phyloP scores from a whole-genome alignment of 2,329 filamentous ascomycete genomes.

The Mariannaea elegans region DNA sequence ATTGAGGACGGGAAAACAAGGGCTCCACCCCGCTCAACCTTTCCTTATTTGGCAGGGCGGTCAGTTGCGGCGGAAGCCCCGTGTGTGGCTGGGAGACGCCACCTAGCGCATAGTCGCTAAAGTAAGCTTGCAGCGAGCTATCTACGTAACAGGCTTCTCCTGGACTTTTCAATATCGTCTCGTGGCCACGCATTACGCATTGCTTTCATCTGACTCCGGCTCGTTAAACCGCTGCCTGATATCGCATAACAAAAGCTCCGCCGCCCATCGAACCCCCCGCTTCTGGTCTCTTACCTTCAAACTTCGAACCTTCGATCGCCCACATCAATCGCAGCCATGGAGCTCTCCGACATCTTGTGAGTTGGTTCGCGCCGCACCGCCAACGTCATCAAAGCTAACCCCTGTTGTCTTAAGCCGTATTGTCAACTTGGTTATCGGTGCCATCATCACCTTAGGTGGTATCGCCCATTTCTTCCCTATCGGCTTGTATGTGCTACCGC shows the following conservation, averaged over 20 bases:
- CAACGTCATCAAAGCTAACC: slow-evolving; percentile 46
- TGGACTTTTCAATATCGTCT: slow-evolving; percentile 35
- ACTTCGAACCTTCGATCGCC: neutral
- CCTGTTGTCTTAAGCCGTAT: slow-evolving; percentile 75
- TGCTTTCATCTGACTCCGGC: slow-evolving; percentile 29
- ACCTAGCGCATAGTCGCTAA: slow-evolving; percentile 7
- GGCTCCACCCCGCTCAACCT: neutral
- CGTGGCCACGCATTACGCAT: slow-evolving; percentile 34
- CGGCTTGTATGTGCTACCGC: slow-evolving; percentile 61
- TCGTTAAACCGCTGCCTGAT: slow-evolving; percentile 37
- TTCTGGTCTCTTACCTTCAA: neutral
- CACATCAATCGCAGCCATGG: slow-evolving; percentile 65
- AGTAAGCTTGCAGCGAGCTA: slow-evolving; percentile 21
- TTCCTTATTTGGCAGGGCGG: slow-evolving; percentile 20
- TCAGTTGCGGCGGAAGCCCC: slow-evolving; percentile 8
- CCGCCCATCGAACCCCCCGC: neutral
- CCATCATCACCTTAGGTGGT: slow-evolving; percentile 88
- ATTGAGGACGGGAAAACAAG: neutral
- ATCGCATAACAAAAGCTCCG: slow-evolving; percentile 18
- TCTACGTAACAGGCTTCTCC: slow-evolving; percentile 35
- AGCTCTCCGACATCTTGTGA: slow-evolving; percentile 93
- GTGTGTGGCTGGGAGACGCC: slow-evolving; percentile 21
- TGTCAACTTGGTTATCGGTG: slow-evolving; percentile 89
- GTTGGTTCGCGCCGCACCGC: slow-evolving; percentile 43
- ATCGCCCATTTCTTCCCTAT: slow-evolving; percentile 74